phyloP scores from a whole-genome alignment of 805 yeast genomes.

The Saccharomycopsis oosterbeekiorum region DNA sequence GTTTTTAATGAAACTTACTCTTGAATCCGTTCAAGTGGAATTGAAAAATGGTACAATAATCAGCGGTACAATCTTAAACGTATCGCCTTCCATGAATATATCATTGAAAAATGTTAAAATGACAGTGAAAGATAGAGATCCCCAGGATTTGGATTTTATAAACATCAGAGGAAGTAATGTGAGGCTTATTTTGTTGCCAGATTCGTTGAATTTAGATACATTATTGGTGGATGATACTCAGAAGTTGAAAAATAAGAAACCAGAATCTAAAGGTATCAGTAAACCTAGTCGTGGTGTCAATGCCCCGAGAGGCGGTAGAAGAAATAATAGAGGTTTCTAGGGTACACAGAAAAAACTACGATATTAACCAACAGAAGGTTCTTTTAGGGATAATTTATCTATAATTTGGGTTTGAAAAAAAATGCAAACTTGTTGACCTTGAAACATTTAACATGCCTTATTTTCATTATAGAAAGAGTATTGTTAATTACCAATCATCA shows the following conservation, averaged over 20 bases:
- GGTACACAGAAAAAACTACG: neutral
- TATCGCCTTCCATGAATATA: slow-evolving; percentile 75
- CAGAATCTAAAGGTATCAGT: slow-evolving; percentile 3
- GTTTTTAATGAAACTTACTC: slow-evolving; percentile 65
- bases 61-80: slow-evolving; percentile 64
- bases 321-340: slow-evolving; percentile 7
- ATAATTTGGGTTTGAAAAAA: too few species aligned
- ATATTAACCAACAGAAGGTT: too few species aligned
- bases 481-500: neutral
- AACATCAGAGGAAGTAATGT: slow-evolving; percentile 70
- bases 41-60: slow-evolving; percentile 69
- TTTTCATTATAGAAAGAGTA: neutral
- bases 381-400: too few species aligned
- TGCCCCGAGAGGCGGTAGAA: slow-evolving; percentile 9
- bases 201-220: slow-evolving; percentile 39
- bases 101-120: slow-evolving; percentile 60
- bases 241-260: slow-evolving; percentile 23
- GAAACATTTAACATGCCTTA: neutral
- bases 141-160: slow-evolving; percentile 52
- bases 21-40: slow-evolving; percentile 70
- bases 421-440: too few species aligned
- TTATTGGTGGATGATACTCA: slow-evolving; percentile 35
- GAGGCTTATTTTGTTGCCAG: slow-evolving; percentile 62
- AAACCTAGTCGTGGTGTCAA: neutral
- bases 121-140: slow-evolving; percentile 57